Base-by-base conservation (phyloP, 2,329 filamentous ascomycete genomes). In the Aureobasidium sp. region DNA sequence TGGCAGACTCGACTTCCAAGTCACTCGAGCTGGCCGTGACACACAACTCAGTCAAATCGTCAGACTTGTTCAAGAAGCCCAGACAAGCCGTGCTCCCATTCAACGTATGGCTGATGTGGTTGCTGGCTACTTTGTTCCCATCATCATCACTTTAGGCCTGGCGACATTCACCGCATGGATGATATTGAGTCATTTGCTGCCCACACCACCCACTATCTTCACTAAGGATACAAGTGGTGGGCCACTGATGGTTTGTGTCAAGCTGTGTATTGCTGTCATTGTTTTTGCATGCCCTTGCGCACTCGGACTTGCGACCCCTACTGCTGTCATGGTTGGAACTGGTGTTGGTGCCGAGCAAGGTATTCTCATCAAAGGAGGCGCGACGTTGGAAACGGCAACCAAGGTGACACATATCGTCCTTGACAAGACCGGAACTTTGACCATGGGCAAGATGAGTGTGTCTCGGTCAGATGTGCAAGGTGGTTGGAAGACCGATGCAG, bases 291-390 rank as follows among this genome's bases (percentile, higher is more conserved):
- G 93, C 65, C 93, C 93, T 16, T 98, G 93, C 66, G 93, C 93
- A 1, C 81, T 98, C n/a, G 93, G 93, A 53, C 79, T 98, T 16
- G 90, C 90, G 21, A 97, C 93, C 1, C 93, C 93, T 2, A 98
- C 93, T 0, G 93, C 93, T 2, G 90, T 98, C 66, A 97, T 98
- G 93, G 93, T 98, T 25, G 93, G 93, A 38, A 97, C 93, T n/a
- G 93, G 93, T 55, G 84, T 96, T 27, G 93, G 93, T 47, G 93
- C 93, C 2, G 88, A 96, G 69, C 86, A 95, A 61, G 93, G 93
- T 21, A 98, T 98, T 61, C 76, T 98, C n/a, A 90, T 97, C 68
- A 98, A 98, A 71, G 91, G 93, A 52, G 93, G 93, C 53, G 90
- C 88, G 35, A 90, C 90, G 25, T 75, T 98, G 3, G 91, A 98